These are phyloP conservation scores for Amanita polypyramis DNA, from an alignment of 768 basidiomycete genomes.

Conservation along the genomic window DNA sequence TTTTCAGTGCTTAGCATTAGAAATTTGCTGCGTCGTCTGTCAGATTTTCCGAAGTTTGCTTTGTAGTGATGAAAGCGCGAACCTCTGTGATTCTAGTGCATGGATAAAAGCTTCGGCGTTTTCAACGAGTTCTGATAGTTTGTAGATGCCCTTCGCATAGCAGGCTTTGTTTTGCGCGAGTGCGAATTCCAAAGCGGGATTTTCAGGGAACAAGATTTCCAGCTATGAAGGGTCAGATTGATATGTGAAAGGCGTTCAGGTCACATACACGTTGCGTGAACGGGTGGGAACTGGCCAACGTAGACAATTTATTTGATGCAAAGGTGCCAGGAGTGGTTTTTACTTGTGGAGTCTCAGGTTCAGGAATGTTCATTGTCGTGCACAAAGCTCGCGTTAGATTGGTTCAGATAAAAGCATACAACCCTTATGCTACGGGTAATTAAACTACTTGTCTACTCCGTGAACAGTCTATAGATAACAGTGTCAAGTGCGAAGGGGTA, in stretches of 20 bases:
- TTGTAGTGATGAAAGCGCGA: constrained; percentile 1
- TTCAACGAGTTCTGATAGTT: constrained; percentile 12
- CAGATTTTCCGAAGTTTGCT: neutral
- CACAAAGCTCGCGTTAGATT: neutral
- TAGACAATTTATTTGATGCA: constrained; percentile 19
- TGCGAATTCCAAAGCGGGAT: constrained; percentile 23
- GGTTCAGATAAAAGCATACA: constrained; percentile 1
- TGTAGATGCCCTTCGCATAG: constrained; percentile 3
- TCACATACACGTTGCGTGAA: constrained; percentile 43
- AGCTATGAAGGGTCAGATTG: constrained; percentile 27
- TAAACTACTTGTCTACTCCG: neutral
- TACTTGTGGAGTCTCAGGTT: constrained; percentile 14
- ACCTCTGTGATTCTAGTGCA: constrained; percentile 19
- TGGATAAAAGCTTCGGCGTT: constrained; percentile 22
- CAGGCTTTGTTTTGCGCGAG: constrained; percentile 18
- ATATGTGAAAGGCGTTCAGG: neutral
- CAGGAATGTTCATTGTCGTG: constrained; percentile 8
- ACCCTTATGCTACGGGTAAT: constrained; percentile 1
- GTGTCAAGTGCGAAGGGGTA: constrained; percentile 11
- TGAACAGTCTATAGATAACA: neutral
- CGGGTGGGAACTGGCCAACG: constrained; percentile 31
- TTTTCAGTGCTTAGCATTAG: constrained; percentile 25
- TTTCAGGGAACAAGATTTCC: constrained; percentile 50
- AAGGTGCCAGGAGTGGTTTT: constrained; percentile 13
- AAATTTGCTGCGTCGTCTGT: constrained; percentile 20